Evolutionary conservation across 1,284 basidiomycete genomes (phyloP).

Genomic region (Naganishia liquefaciens): DNA sequence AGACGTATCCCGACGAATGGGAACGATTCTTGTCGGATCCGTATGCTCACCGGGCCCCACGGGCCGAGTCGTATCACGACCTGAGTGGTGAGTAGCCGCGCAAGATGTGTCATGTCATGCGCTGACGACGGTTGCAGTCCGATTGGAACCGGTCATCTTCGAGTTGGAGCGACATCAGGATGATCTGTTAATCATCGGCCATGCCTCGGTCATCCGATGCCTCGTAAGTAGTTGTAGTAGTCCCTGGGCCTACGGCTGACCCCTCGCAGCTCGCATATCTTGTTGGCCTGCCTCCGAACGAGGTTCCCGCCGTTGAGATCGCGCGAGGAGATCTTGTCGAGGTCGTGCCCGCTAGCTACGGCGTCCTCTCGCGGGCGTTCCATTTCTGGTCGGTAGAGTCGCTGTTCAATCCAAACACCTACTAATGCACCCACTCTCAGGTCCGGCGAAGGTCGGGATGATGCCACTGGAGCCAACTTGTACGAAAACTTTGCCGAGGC

Average conservation of each 20-base stretch:
- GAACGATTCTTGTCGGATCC: conserved; percentile 88
- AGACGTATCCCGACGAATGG: conserved; percentile 91
- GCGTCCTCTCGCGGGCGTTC: conserved; percentile 81
- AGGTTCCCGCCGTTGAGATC: conserved; percentile 95
- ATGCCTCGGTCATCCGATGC: conserved; percentile 96
- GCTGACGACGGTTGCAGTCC: conserved; percentile 56
- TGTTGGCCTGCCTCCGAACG: conserved; percentile 90
- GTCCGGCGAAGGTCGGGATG: conserved; percentile 53
- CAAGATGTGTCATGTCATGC: neutral
- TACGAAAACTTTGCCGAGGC: conserved; percentile 56
- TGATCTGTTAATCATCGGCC: conserved; percentile 75
- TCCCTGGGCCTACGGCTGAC: neutral
- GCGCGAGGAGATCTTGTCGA: conserved; percentile 85
- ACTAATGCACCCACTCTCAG: conserved; percentile 23
- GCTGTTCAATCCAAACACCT: neutral
- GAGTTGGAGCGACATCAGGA: conserved; percentile 78
- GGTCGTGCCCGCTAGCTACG: conserved; percentile 85
- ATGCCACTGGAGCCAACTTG: conserved; percentile 49
- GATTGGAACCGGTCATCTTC: conserved; percentile 77
- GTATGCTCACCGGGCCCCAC: conserved; percentile 85
- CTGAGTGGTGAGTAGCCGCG: conserved; percentile 62
- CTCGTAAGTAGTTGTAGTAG: conserved; percentile 57
- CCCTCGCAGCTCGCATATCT: conserved; percentile 68
- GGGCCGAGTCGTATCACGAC: conserved; percentile 93
- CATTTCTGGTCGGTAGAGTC: conserved; percentile 71